Evolutionary conservation across 495 filamentous ascomycete genomes (phyloP), one percentile per base, ranked within the genome.

Genomic region (Penicillium malachiteum): DNA sequence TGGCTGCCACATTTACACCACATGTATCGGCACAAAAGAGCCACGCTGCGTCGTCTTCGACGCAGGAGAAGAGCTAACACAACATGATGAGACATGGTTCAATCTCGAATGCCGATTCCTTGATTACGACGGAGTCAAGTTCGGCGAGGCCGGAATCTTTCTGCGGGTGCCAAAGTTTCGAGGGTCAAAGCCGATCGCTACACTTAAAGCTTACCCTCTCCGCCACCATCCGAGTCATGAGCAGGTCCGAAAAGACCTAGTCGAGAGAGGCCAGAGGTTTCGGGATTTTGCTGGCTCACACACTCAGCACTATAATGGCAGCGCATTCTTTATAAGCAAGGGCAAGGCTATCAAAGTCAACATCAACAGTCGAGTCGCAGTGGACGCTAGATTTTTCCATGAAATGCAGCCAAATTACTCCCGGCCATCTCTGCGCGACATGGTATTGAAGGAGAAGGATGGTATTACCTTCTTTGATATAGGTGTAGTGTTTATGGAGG

Each of bases 41-140:
- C 33, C 33, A n/a, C 52, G 60, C 52, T 17, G 82, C 77, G 66
- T 92, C 90, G 66, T 91, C 93, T 45, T 84, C 62, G 59, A 89
- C 73, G 47, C 87, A 76, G 44, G 91, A 86, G 59, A 64, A 67
- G 63, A 67, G 42, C 50, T 41, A 16, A 68, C 50, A 54, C 53
- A 44, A 30, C 58, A 63, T 57, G 58, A 56, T 48, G 54, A 53
- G 48, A 58, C 63, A 58, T 72, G 63, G 41, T 75, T 62, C 21
- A 61, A 71, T 48, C 54, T 75, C 13, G 66, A 70, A 39, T 67
- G 65, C 43, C 62, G 69, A 26, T 76, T 70, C 31, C 47, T 75
- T 26, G 64, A 75, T 65, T 62, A 60, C 49, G 32, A 65, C 39
- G 59, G 63, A 41, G 51, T 64, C 32, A 56, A 57, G 45, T 68